Base-by-base conservation (phyloP, 148 eudicot genomes). In the Linanthus parryae region DNA sequence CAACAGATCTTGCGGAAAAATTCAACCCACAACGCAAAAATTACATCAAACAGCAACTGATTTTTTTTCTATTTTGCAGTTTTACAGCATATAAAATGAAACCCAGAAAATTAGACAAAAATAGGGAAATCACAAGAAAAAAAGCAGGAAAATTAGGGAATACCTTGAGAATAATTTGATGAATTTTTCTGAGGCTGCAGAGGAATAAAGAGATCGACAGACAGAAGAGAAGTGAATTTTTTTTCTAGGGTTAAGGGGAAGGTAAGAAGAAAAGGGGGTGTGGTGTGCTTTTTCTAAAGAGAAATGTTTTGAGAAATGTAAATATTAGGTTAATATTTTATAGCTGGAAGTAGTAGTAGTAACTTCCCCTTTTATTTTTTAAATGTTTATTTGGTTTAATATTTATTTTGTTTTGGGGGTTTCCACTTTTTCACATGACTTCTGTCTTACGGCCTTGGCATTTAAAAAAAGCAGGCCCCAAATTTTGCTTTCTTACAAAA, bases 1-100 rank as follows among this genome's bases (percentile, higher is more conserved):
- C 26, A 34, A 24, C 15, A 45, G 59, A 62, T 44, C 53, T 2
- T 0, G 17, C 52, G 9, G n/a, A 36, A 61, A 62, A 62, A 43
- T 33, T 17, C 3, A 2, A 24, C 24, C 16, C n/a, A 27, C 10
- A 39, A 33, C 33, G 21, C 19, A 27, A 29, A 64, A 48, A 31
- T 65, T 22, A 50, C 43, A 48, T 31, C 25, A 47, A 2, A 28
- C 21, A 8, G 2, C 7, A 8, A 41, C 30, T 27, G 51, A 29
- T 41, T 47, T 39, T 30, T 50, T 27, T 12, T 8, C 7, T 22
- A 51, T 57, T 57, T 57, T 31, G 29, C 19, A 31, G 23, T 20
- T 57, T 65, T 57, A 42, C 35, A 22, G 41, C 14, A 11, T 25
- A 29, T 27, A 33, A 26, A 44, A 37, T 24, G 4, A 7, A 1